Base-by-base conservation (phyloP, 768 basidiomycete species). In the Lactifluus hygrophoroides region DNA sequence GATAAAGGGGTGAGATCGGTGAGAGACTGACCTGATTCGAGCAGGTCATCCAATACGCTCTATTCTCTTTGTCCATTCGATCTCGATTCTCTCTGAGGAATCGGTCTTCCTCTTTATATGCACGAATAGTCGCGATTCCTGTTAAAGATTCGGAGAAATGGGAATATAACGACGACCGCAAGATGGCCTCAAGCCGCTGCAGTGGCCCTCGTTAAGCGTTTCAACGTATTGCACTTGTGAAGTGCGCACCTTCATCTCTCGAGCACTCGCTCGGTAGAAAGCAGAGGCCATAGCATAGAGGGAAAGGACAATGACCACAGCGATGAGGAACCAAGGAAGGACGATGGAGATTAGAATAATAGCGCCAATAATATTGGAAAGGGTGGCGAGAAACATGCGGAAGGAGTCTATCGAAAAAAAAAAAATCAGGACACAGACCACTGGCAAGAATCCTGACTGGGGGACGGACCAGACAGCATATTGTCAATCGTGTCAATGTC, bases 121-220 rank as follows among this genome's bases (percentile, higher is more conserved):
- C 91, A 28, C 92, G 83, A 51, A 95, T 93, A 8, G 91, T 94
- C 0, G 88, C 79, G 38, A 95, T 71, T 17, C 94, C 94, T 11
- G 86, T 85, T 11, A 96, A 75, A 28, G 87, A 89, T 73, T 96
- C 94, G 3, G 90, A 90, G 71, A 96, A 96, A 67, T 94, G 92
- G 0, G 91, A 85, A 69, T 96, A 96, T 17, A 97, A 72, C 0
- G 86, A 85, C 0, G 89, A 88, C 25, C 93, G 83, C 28, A 96
- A 70, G n/a, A 95, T 77, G 25, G 90, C 84, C 73, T 95, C 82
- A 38, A 86, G 76, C 46, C 84, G 77, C 79, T 85, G 62, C 60
- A 44, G 52, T 42, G 1, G 28, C 7, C 27, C 40, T 27, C 51
- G 45, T 27, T 30, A 58, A 34, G 25, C 58, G n/a, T 51, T 43